Percentiles rank a stretch among this genome's conserved stretches.
These are phyloP conservation scores for Zelopaecilomyces penicillatus DNA, from an alignment of 2,329 filamentous ascomycete genomes.

Conservation along the genomic window DNA sequence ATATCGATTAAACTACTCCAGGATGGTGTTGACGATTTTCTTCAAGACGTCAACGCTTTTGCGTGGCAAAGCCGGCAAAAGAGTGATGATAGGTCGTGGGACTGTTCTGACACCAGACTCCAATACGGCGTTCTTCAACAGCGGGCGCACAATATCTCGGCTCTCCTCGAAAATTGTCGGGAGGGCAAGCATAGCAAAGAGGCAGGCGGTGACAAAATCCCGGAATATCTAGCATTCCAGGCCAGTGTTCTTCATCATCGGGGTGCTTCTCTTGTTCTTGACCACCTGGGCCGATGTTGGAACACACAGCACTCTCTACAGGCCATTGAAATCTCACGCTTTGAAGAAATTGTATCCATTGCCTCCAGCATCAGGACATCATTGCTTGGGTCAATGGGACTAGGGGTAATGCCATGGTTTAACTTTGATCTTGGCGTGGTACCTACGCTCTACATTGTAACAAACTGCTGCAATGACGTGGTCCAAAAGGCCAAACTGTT, in stretches of 20 bases:
- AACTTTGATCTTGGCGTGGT: constrained; percentile 12
- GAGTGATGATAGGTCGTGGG: constrained; percentile 11
- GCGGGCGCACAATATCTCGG: constrained; percentile 7
- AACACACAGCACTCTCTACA: constrained; percentile 1
- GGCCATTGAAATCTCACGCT: constrained; percentile 4
- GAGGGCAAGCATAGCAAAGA: not conserved
- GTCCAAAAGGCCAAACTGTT: constrained; percentile 6
- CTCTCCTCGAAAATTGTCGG: constrained; percentile 8
- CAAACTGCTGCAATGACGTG: constrained; percentile 6
- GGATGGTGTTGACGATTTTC: constrained; percentile 14
- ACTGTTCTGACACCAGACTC: constrained; percentile 7
- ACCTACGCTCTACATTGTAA: constrained; percentile 10
- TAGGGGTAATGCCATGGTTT: constrained; percentile 3
- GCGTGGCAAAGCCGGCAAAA: constrained; percentile 11
- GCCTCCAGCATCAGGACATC: constrained; percentile 5
- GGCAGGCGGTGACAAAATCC: not conserved
- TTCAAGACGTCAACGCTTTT: constrained; percentile 16
- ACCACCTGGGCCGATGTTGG: constrained; percentile 1
- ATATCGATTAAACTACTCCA: constrained; percentile 10
- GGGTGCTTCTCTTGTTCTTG: constrained; percentile 4
- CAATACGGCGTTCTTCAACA: constrained; percentile 14
- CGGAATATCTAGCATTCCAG: constrained; percentile 5
- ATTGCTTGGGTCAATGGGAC: not conserved
- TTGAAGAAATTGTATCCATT: constrained; percentile 7
- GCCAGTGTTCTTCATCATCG: constrained; percentile 9